Evolutionary conservation across 805 yeast genomes (phyloP), one percentile per base, ranked within the genome.

Genomic region (Candida koratica): DNA sequence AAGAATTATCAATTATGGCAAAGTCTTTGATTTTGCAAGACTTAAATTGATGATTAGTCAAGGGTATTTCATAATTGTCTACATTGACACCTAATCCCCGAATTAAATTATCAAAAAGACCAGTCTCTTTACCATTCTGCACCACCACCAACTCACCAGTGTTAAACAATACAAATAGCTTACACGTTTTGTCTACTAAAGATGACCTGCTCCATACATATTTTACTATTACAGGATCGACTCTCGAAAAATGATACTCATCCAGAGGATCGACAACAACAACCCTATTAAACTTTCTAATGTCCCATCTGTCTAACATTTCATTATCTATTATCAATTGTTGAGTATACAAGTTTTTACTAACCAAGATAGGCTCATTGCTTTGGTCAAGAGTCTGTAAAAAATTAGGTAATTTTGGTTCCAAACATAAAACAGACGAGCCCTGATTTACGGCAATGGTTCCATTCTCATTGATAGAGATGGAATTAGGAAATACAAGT

Each of bases 381-480:
- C 42, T 44, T 4, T 45, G 34, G 4, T 45, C 36, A 14, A 62
- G 42, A n/a, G 56, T 42, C 25, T 52, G 56, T 25, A 55, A 58
- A 13, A 57, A 46, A 13, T 51, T 43, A 2, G 71, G 71, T 4
- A 61, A 52, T 37, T 56, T 56, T 15, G 71, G 71, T 20, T 65
- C 71, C 5, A 67, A 43, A 6, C 64, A 39, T 2, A 62, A 54
- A 20, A 67, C 32, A 15, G 60, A 61, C 15, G 43, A 51, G 5
- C 60, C 58, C 26, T 49, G 52, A 42, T 64, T 66, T 22, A 67
- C 50, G 5, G 69, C 61, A 25, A 64, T 36, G 42, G 64, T 69
- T 42, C 38, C 50, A 36, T 64, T 61, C 6, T 47, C 53, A 1
- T 70, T 61, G 49, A 61, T 53, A 39, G 60, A 62, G 9, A 60